Evolutionary conservation across 345 rosid species (phyloP), one percentile per base, ranked within the genome.

Genomic region (Viola odorata): DNA sequence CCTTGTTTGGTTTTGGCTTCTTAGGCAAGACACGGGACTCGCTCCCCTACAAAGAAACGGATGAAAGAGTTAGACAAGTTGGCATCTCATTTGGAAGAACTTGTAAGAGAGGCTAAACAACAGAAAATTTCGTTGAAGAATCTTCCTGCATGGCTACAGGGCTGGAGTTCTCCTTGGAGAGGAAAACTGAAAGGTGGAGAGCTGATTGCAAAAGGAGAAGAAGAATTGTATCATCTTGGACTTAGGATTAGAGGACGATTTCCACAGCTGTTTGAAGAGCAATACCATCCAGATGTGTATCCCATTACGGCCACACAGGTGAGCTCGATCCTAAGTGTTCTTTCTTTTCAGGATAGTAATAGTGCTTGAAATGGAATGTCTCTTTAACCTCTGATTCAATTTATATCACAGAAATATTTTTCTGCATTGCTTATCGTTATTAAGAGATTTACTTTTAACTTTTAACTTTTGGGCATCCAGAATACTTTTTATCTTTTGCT

Each of bases 21-120:
- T 7, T 69, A 94, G 99, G 91, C 96, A 73, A 85, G 99, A 71
- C 99, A 90, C 60, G 97, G 99, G 50, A 88, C 99, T 69, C 97
- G 96, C 55, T 78, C 95, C 60, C 99, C 99, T 3, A 88, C 97
- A n/a, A 85, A 82, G 78, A 90, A 88, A 58, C 78, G 96, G 61
- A 80, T 84, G 77, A 69, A 77, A 64, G 97, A 90, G 66, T 60
- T 94, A 63, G 92, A 88, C 41, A 68, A 41, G 67, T 64, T 91
- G 80, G 82, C 95, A 60, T 73, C 75, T 60, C 91, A 72, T 67
- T 62, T 88, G 61, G 80, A 78, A 61, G 82, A 77, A 67, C 71
- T 88, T 14, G 47, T 86, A 50, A 79, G 70, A 58, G 84, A 83
- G 55, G 89, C 84, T n/a, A 73, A 87, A 69, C 77, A 80, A 57